Base-by-base conservation (phyloP, 495 filamentous ascomycete species). In the Tuber calosporum region DNA sequence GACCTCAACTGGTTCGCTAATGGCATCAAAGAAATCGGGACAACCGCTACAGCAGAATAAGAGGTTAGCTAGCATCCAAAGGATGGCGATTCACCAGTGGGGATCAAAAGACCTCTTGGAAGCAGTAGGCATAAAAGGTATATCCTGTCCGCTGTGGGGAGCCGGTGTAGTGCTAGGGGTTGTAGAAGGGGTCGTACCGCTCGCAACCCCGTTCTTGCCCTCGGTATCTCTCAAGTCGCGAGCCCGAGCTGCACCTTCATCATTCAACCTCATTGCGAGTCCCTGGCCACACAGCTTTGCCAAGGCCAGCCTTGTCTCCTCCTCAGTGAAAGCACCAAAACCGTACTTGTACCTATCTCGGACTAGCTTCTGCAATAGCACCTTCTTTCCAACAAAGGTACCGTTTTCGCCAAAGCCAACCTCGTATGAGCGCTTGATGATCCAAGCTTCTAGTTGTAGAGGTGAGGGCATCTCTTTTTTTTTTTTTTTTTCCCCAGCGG, bases 341-440 rank as follows among this genome's bases (percentile, higher is more conserved):
- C 53, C 53, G 53, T 1, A 30, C 53, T 62, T 62, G 53, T 34
- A 17, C 30, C 53, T 62, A 7, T 62, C 53, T 15, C 53, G 53
- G 2, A 17, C 13, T 17, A 69, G 22, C 15, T 73, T 73, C 15
- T 69, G 34, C 22, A 73, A 26, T 30, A 73, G 58, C 9, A 34
- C 37, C 1, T 40, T 48, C 34, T 53, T 26, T 37, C 72, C 67
- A 22, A 73, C 9, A 30, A 53, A 73, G 22, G 39, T 39, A 26
- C 62, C 69, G 66, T 38, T 45, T 30, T 73, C 69, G 17, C 42
- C 62, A 13, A 48, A 73, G 34, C 72, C 72, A 22, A 58, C n/a
- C 13, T 73, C 67, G 72, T 73, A 73, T 30, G 72, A 42, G 40
- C 67, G 69, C 1, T 68, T 38, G 41, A 40, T 42, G 34, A 69